A percentile compares a stretch with the other conserved stretches of the same genome.
Evolutionary conservation across 2,329 filamentous ascomycete genomes (phyloP).

Genomic region (Aspergillus melleus): DNA sequence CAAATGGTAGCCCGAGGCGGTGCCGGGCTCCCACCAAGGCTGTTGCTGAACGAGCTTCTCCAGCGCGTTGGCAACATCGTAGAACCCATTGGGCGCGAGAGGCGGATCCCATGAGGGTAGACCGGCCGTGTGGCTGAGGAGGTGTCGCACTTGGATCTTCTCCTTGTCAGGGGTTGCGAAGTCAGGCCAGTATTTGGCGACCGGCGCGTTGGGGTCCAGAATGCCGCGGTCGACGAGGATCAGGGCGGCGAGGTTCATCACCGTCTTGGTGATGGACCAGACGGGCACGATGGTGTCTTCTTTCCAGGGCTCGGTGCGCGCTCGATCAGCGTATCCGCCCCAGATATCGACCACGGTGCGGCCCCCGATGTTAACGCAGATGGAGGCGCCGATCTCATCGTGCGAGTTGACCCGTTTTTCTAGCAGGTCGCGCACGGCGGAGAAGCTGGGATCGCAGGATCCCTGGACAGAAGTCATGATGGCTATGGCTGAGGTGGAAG

Average conservation of each 20-base stretch:
- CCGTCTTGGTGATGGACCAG: conserved; percentile 44
- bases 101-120: conserved; percentile 36
- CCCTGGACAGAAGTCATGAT: conserved; percentile 36
- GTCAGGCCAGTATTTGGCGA: conserved; percentile 50
- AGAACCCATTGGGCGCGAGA: conserved; percentile 34
- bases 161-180: conserved; percentile 46
- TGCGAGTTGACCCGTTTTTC: conserved; percentile 37
- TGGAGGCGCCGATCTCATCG: conserved; percentile 48
- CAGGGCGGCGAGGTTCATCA: conserved; percentile 39
- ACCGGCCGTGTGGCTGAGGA: conserved; percentile 44
- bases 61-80: conserved; percentile 30
- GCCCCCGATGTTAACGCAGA: conserved; percentile 45
- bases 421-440: conserved; percentile 35
- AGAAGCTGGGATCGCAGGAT: conserved; percentile 39
- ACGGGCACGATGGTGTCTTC: conserved; percentile 43
- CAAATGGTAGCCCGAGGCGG: conserved; percentile 45
- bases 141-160: conserved; percentile 41
- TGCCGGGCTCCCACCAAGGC: conserved; percentile 49
- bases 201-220: conserved; percentile 37
- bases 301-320: conserved; percentile 36
- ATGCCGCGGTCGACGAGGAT: conserved; percentile 44
- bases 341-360: conserved; percentile 47
- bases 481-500: too few relatives aligned
- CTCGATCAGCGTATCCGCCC: conserved; percentile 42
- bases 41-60: conserved; percentile 41